Evolutionary conservation across 192 early-diverging fungal species (phyloP).

Genomic region (Spizellomyces punctatus): DNA sequence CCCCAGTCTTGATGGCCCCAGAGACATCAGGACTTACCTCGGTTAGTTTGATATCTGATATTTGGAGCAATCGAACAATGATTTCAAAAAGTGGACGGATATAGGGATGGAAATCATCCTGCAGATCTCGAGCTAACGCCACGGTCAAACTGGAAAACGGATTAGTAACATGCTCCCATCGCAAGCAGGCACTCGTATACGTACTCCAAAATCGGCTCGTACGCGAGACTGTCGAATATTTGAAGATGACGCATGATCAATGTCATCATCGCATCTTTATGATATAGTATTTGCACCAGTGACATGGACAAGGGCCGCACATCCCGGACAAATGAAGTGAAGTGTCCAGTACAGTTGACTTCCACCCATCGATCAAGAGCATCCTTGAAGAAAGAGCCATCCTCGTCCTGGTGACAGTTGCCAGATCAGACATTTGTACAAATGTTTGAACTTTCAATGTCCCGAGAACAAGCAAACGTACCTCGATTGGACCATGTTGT

Average conservation of each 20-base stretch:
- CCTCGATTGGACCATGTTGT: slow-evolving; percentile 4
- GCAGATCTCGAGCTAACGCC: slow-evolving; percentile 88
- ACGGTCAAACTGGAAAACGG: slow-evolving; percentile 61
- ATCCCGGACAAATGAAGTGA: slow-evolving; percentile 69
- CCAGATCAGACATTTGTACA: not conserved
- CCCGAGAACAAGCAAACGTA: not conserved
- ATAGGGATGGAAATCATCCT: slow-evolving; percentile 84
- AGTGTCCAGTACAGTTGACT: slow-evolving; percentile 86
- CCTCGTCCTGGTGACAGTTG: slow-evolving; percentile 43
- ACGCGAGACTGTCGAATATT: slow-evolving; percentile 63
- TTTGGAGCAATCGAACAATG: slow-evolving; percentile 67
- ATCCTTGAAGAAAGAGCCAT: slow-evolving; percentile 81
- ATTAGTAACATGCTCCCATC: not conserved
- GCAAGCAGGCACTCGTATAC: slow-evolving; percentile 19
- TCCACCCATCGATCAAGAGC: slow-evolving; percentile 82
- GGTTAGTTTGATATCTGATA: slow-evolving; percentile 65
- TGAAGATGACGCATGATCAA: slow-evolving; percentile 68
- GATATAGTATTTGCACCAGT: slow-evolving; percentile 86
- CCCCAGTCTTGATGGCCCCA: no score
- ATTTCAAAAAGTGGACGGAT: slow-evolving; percentile 67
- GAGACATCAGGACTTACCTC: slow-evolving; percentile 45
- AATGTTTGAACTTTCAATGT: slow-evolving; percentile 2
- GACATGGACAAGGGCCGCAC: slow-evolving; percentile 68
- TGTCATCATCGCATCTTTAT: slow-evolving; percentile 77
- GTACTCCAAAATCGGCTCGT: slow-evolving; percentile 85